Evolutionary conservation across 352 stramenopile species (phyloP), one percentile per base, ranked within the genome.

Genomic region (Phytopythium montanum): DNA sequence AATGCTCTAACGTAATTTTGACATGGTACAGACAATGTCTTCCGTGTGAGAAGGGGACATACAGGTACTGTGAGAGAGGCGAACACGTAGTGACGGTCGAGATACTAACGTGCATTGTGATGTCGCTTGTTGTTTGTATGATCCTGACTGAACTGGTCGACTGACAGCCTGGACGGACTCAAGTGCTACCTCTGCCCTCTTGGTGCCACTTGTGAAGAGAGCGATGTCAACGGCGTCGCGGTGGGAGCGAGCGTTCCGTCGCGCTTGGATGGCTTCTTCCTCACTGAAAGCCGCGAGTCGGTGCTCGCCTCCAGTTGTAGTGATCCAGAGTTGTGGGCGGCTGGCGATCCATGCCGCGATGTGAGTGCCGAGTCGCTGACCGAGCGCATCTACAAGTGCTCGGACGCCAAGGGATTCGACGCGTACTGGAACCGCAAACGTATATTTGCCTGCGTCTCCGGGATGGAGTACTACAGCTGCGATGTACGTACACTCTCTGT

Each of bases 121-220:
- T n/a, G n/a, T n/a, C n/a, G n/a, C n/a, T n/a, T n/a, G n/a, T n/a
- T n/a, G 25, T 18, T 25, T 44, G 14, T 36, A 51, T 38, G 33
- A 23, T 21, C 68, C 57, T 26, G 28, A 0, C 62, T 21, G 13
- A 5, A 44, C 38, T 18, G 36, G 1, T 12, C 38, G 38, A 1
- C 13, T 18, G 18, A 45, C 66, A 91, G 82, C 67, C 56, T 92
- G 56, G 79, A 92, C 26, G 82, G 82, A 16, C 56, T 74, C 23
- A 77, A 65, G 25, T 92, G 82, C 29, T 85, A 89, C 56, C 45
- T 75, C 16, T 92, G 82, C 64, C 82, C 82, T 9, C 34, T 73
- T 6, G 82, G 82, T 1, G 79, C 72, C 0, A 68, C 53, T 18
- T 92, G 82, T 8, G 75, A 87, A 19, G 48, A 70, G 48, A 61